Evolutionary conservation across 2,329 filamentous ascomycete genomes (phyloP).

Genomic region (Trichoderma oligosporum): DNA sequence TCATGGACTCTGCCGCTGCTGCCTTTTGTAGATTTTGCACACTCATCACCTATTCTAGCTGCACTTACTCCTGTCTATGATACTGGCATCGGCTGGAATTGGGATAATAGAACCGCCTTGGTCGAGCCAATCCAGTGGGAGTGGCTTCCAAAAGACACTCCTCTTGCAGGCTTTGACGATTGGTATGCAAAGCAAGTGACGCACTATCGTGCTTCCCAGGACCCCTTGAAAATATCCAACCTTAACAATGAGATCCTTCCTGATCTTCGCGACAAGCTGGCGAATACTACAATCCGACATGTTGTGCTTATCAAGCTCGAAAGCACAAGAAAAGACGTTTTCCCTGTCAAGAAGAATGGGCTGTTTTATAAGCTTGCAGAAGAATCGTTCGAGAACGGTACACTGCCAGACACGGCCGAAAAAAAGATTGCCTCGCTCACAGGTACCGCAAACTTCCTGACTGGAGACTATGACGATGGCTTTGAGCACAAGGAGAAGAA

Average conservation of each 20-base stretch:
- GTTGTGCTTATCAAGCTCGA: constrained; percentile 41
- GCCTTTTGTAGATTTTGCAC: constrained; percentile 32
- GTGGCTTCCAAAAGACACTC: constrained; percentile 31
- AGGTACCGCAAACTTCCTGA: constrained; percentile 32
- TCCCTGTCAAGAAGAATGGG: constrained; percentile 40
- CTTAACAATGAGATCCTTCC: constrained; percentile 33
- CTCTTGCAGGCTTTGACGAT: constrained; percentile 27
- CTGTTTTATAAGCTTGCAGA: constrained; percentile 35
- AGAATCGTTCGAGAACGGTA: constrained; percentile 32
- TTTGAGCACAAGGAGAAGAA: constrained; percentile 26
- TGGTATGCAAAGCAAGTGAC: constrained; percentile 27
- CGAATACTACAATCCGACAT: constrained; percentile 38
- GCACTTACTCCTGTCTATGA: constrained; percentile 26
- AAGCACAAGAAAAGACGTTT: constrained; percentile 43
- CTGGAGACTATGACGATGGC: constrained; percentile 34
- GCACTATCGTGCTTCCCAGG: constrained; percentile 35
- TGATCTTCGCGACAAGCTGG: constrained; percentile 27
- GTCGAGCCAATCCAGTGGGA: constrained; percentile 22
- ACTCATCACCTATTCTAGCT: constrained; percentile 28
- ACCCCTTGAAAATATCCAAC: constrained; percentile 41
- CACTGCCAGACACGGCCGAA: constrained; percentile 33
- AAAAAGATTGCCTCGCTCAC: constrained; percentile 29
- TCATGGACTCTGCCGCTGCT: constrained; percentile 34
- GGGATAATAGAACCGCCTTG: constrained; percentile 32
- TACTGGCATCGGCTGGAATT: constrained; percentile 25